Evolutionary conservation across 2,329 filamentous ascomycete genomes (phyloP), one percentile per base, ranked within the genome.

Genomic region (Xylaria sp.): DNA sequence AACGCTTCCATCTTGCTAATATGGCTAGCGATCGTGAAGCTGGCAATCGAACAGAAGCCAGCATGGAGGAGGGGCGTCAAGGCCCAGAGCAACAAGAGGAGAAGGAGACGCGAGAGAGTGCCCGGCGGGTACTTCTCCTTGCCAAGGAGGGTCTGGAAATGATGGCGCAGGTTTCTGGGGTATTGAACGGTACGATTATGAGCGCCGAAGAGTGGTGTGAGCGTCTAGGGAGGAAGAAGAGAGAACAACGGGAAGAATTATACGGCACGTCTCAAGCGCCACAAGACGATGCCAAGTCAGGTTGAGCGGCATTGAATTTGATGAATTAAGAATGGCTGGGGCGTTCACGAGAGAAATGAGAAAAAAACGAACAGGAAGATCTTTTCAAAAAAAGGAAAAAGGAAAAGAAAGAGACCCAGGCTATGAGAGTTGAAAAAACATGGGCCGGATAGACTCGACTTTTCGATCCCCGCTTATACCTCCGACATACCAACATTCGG

Each of bases 191-290:
- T 61, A 98, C 96, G 0, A 92, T 98, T 61, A 88, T 92, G 64
- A 96, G 92, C 74, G 96, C 96, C 0, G 95, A 98, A 80, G 89
- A 91, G 74, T 98, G 96, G 96, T 93, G 95, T 72, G 92, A 94
- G 67, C 85, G 90, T 21, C 84, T 97, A 67, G 93, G 92, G 11
- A 84, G 85, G 72, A 78, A 77, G 69, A 80, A 77, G 72, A 75
- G 76, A 45, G 77, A 79, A 19, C 75, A 78, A 61, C 72, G 74
- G 34, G 76, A 78, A 32, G 74, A 71, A 42, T 61, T 78, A 39
- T 50, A 72, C 17, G 74, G 71, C 4, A 36, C 57, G 1, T 61
- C 75, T 24, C 71, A 69, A 34, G 42, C 65, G 8, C 71, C 73
- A 8, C 51, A 70, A 42, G 69, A 74, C 14, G 75, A 75, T 56